Evolutionary conservation across 2,329 filamentous ascomycete species (phyloP).

Genomic region (Hymenoscyphus scutula): DNA sequence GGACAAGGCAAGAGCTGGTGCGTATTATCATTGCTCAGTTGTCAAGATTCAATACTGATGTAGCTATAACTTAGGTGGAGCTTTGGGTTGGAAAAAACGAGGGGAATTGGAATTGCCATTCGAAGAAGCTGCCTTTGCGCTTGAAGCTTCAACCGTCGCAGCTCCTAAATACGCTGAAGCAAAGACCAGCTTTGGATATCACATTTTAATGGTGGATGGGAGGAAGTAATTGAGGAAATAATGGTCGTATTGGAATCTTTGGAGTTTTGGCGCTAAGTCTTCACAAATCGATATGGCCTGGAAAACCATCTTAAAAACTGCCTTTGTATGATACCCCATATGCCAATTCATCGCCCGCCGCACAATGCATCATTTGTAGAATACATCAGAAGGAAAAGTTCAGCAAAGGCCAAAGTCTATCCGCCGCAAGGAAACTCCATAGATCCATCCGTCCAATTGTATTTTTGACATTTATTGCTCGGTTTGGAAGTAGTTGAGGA

Average conservation of each 20-base stretch:
- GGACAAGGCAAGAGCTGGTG: slow-evolving; percentile 70
- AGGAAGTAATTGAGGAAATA: slow-evolving; percentile 30
- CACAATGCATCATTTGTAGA: slow-evolving; percentile 35
- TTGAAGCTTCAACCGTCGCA: slow-evolving; percentile 63
- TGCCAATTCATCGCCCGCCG: slow-evolving; percentile 33
- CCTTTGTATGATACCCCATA: slow-evolving; percentile 23
- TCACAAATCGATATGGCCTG: slow-evolving; percentile 7
- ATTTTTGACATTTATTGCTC: slow-evolving; percentile 55
- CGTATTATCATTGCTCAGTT: background rate
- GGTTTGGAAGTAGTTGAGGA: slow-evolving; percentile 99
- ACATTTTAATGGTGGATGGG: slow-evolving; percentile 69
- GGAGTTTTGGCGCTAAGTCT: slow-evolving; percentile 9
- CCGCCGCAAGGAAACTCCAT: slow-evolving; percentile 33
- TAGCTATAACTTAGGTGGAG: slow-evolving; percentile 54
- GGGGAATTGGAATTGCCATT: slow-evolving; percentile 67
- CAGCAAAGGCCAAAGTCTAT: slow-evolving; percentile 33
- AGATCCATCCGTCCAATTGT: slow-evolving; percentile 22
- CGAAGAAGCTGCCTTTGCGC: slow-evolving; percentile 67
- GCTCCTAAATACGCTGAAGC: slow-evolving; percentile 66
- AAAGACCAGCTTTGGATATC: slow-evolving; percentile 75
- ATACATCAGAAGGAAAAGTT: slow-evolving; percentile 33
- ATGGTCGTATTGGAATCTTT: background rate
- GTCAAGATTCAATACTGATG: background rate
- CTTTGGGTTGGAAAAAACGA: slow-evolving; percentile 70
- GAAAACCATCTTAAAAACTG: slow-evolving; percentile 3